Evolutionary conservation across 2,329 filamentous ascomycete species (phyloP).

Genomic region (Aureobasidium sp.): DNA sequence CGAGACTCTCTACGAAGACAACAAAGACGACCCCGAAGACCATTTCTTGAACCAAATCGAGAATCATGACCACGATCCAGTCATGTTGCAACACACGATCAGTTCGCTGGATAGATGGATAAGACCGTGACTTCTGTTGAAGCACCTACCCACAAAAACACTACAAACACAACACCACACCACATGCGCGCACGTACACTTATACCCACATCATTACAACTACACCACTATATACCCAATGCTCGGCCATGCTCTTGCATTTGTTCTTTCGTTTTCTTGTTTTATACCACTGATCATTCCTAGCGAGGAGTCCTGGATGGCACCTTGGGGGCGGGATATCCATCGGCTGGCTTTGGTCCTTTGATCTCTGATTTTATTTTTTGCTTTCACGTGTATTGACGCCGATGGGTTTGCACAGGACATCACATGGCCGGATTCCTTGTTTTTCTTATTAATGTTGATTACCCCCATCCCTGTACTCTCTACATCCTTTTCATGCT

Average conservation of each 20-base stretch:
- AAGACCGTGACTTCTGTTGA: not conserved
- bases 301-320: conserved; percentile 15
- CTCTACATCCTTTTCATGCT: not conserved
- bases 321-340: conserved; percentile 9
- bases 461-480: conserved; percentile 1
- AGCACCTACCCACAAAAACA: not conserved
- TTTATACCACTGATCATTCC: conserved; percentile 6
- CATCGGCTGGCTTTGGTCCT: conserved; percentile 10
- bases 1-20: not conserved
- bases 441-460: conserved; percentile 5
- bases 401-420: conserved; percentile 11
- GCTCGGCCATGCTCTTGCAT: not conserved
- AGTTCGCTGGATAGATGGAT: not conserved
- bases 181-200: not conserved
- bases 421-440: conserved; percentile 7
- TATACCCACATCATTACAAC: not conserved
- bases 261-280: not conserved
- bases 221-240: not conserved
- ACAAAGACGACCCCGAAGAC: not conserved
- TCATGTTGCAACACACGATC: not conserved
- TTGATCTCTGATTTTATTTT: not conserved
- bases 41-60: not conserved
- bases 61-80: not conserved
- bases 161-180: not conserved
- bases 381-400: not conserved